Base-by-base conservation (phyloP, 2,329 filamentous ascomycete species). In the Aspergillus arachidicola region DNA sequence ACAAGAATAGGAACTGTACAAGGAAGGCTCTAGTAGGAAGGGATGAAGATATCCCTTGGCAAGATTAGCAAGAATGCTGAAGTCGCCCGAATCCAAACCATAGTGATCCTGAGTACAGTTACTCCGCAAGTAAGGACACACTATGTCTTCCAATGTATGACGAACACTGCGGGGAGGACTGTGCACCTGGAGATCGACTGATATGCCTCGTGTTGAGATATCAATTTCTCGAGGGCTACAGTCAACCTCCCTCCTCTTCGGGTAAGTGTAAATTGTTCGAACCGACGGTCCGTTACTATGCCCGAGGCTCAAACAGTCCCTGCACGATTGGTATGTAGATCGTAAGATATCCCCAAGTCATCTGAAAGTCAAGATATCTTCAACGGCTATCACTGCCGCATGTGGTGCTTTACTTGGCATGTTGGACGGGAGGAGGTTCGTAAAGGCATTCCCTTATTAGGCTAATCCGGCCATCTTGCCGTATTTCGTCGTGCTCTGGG, bases 1-100 rank as follows among this genome's bases (percentile, higher is more conserved):
- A 54, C 32, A 54, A 54, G 28, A 30, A 53, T 59, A 38, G 23
- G 46, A 53, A 26, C 19, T 11, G 28, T 46, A 53, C 30, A 14
- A 41, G 58, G 53, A 56, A 19, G 48, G 36, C 53, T 41, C 55
- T 45, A 30, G 19, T 48, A 36, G 26, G 48, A 38, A 23, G 56
- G 36, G 60, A 63, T 62, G 64, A 59, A 58, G 58, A 43, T 46
- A 64, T 60, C 66, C 63, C 64, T 65, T 48, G 64, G 46, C 63
- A 64, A 59, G 63, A 60, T 51, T 53, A 26, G 59, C 60, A 55
- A 60, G 59, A 65, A 63, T 54, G 51, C 51, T 54, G 21, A 36
- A 36, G 19, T 7, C 12, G 9, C 11, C 50, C 30, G 11, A 32
- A 53, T 32, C 26, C 19, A 19, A n/a, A 53, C 50, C 6, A 53